phyloP scores from a whole-genome alignment of 1,139 yeast species.

The Geotrichum klebahnii region DNA sequence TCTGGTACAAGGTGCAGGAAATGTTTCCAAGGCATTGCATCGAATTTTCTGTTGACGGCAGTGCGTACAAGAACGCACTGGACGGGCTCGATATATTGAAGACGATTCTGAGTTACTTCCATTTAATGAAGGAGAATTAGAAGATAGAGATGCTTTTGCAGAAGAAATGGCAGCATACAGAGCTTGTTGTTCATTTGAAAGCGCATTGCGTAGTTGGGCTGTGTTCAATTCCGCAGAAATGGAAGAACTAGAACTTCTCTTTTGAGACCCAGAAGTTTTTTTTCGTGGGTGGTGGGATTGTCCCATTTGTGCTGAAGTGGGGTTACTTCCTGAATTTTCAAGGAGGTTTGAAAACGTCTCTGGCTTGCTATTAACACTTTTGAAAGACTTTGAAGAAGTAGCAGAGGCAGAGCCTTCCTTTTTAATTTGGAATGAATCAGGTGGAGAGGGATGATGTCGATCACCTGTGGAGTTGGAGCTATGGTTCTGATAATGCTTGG shows the following conservation, averaged over 20 bases:
- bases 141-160: not conserved
- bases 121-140: not conserved
- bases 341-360: not conserved
- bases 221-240: no score
- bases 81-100: slow-evolving; percentile 41
- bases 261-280: not conserved
- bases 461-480: no score
- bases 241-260: slow-evolving; percentile 2
- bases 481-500: no score
- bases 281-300: slow-evolving; percentile 1
- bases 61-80: slow-evolving; percentile 89
- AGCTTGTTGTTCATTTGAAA: no score
- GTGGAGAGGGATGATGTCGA: not conserved
- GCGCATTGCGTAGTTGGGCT: not conserved
- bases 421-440: not conserved
- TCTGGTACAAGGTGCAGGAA: slow-evolving; percentile 77
- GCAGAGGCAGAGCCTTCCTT: not conserved
- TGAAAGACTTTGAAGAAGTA: not conserved
- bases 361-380: not conserved
- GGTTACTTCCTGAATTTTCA: slow-evolving; percentile 1
- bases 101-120: not conserved
- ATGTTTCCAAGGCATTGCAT: slow-evolving; percentile 83
- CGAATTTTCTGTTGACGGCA: slow-evolving; percentile 93
- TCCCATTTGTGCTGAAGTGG: not conserved
- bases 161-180: no score